Base-by-base conservation (phyloP, 2,329 filamentous ascomycete species). In the Coccinonectria pachysandricola region DNA sequence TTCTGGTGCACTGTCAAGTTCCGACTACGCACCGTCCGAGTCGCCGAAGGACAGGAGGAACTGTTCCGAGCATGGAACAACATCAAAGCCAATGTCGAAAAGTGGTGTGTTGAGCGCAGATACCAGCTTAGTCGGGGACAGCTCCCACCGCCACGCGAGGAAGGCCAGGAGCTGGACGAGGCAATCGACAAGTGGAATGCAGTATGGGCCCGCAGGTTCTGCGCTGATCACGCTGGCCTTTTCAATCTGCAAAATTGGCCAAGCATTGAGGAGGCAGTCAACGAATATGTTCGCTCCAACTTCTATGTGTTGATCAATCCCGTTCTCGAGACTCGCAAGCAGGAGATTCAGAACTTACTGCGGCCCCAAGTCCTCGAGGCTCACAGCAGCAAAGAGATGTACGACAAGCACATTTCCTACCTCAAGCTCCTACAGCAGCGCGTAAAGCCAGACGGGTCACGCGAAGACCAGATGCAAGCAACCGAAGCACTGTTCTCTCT, bases 111-210 rank as follows among this genome's bases (percentile, higher is more conserved):
- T 1, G 2, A 7, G 0, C 27, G 42, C 4, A 21, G 36, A 11
- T 10, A 23, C 0, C 13, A 9, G 1, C 12, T 44, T 7, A 15
- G 22, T 4, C 24, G 34, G 5, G 32, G 30, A 3, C 26, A 18
- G 2, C 12, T 37, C 1, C 26, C 20, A 1, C 18, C 23, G 5
- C 16, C 28, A 2, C 27, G 27, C 0, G 11, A 13, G 5, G 23
- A 8, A 3, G 23, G 27, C 2, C 19, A 16, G 0, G 31, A 35
- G 3, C 19, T 45, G 2, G 37, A 41, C 8, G 7, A 4, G 0
- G 8, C 23, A 2, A 27, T 43, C 3, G 38, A 45, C 7, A n/a
- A 24, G 1, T 46, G 40, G 42, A 45, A 45, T 12, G 1, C 9
- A 7, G 19, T 39, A 2, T 45, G 32, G 11, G 22, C 13, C 1